Evolutionary conservation across 2,329 filamentous ascomycete genomes (phyloP), one percentile per base, ranked within the genome.

Genomic region (Fusarium ambrosium): DNA sequence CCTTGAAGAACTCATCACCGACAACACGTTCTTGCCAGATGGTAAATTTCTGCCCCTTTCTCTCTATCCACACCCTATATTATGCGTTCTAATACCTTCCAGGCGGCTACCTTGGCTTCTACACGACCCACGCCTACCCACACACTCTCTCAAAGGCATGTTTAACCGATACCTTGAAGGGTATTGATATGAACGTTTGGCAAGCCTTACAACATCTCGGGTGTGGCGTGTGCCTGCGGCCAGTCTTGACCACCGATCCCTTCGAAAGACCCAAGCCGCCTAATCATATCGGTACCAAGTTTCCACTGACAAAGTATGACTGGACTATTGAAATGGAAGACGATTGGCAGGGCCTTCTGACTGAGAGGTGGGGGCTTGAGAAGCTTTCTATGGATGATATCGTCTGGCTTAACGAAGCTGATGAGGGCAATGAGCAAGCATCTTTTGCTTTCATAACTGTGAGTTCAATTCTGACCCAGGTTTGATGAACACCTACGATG

Each of bases 81-180:
- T 53, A 27, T 56, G 20, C 24, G 37, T 32, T 16, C 61, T 64
- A 11, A 64, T 14, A 22, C 13, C 8, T n/a, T 29, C n/a, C 10
- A 64, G 61, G 61, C 32, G 61, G 61, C n/a, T 64, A 41, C 10
- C 32, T 64, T 20, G 41, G 61, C 22, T 64, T 55, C 61, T 55
- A 53, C 32, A 64, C 61, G 1, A 55, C 45, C 10, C 61, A 64
- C 32, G 29, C 61, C n/a, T 64, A 56, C 13, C 61, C 61, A 5
- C 48, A 53, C 61, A 22, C 22, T 6, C 39, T 34, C 0, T 55
- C 61, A 20, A 11, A 27, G 20, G 32, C 13, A 18, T 64, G 45
- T 8, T 39, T 64, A 16, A 16, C 34, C 22, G 61, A 64, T 6
- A 55, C 29, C 20, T n/a, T 64, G n/a, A 64, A 64, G 37, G 61